These are phyloP conservation scores for Schoenoplectus triqueter DNA, from an alignment of 202 grass and related monocot species.

Conservation along the genomic window DNA sequence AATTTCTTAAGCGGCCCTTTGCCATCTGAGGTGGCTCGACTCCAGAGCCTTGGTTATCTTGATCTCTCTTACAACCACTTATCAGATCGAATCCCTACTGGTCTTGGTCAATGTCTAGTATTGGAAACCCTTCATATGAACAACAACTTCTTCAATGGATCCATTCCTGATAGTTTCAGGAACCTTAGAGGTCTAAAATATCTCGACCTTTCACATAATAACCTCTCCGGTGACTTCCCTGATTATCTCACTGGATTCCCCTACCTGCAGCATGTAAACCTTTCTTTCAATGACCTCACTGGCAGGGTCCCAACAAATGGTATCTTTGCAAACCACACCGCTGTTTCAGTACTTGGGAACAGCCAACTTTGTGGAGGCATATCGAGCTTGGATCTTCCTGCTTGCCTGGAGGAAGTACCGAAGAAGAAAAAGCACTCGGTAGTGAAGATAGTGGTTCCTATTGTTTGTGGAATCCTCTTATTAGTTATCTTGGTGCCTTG, in stretches of 20 bases:
- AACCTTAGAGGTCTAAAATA: constrained; percentile 14
- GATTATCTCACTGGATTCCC: constrained; percentile 7
- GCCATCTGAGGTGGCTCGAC: constrained; percentile 30
- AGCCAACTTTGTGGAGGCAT: constrained; percentile 32
- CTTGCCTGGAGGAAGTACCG: not conserved
- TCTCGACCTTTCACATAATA: constrained; percentile 36
- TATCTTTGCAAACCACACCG: constrained; percentile 31
- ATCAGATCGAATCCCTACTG: not conserved
- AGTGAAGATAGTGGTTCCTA: constrained; percentile 22
- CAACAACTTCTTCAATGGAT: constrained; percentile 30
- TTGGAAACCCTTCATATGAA: constrained; percentile 30
- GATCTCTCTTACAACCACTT: constrained; percentile 40
- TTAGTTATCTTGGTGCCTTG: constrained; percentile 17
- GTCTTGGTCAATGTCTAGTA: constrained; percentile 32
- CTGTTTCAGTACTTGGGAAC: constrained; percentile 31
- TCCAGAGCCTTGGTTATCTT: constrained; percentile 29
- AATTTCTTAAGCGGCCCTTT: constrained; percentile 39
- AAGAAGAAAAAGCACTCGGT: constrained; percentile 5
- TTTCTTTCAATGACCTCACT: constrained; percentile 38
- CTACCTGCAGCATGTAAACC: constrained; percentile 15
- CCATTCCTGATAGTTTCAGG: constrained; percentile 12
- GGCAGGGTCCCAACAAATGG: constrained; percentile 30
- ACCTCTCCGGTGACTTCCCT: constrained; percentile 34
- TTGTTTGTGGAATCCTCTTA: constrained; percentile 19
- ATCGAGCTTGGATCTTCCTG: constrained; percentile 26